Base-by-base conservation (phyloP, 2,329 filamentous ascomycete species). In the Dactylellina leptospora region DNA sequence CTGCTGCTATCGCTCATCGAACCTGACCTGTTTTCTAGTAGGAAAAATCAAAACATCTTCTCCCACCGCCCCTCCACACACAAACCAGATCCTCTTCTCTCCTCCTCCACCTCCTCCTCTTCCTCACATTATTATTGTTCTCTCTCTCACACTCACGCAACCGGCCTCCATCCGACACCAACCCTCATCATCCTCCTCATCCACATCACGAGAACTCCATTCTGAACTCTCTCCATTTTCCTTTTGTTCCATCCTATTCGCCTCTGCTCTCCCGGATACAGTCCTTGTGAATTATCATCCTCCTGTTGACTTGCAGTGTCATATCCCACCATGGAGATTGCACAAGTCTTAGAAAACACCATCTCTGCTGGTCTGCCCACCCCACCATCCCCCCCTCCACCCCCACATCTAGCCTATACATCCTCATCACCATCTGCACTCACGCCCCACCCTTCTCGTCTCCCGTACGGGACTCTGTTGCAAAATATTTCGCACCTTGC, bases 281-380 rank as follows among this genome's bases (percentile, higher is more conserved):
- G 40, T 75, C 75, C 77, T 48, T 51, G 40, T 45, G 44, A 75
- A 77, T 78, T 79, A 78, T 78, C 59, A 42, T 58, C 66, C 45
- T 62, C 64, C 68, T 72, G 68, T 72, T 59, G 59, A 72, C 59
- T 54, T 72, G 42, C 44, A 51, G 60, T 62, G 48, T 79, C 81
- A 84, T 71, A 55, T 56, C 11, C 79, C 81, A 92, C 87, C 84
- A 93, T 96, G 90, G 92, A 97, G 84, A 96, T 97, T 85, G 96
- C 93, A 85, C 90, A 92, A 84, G 93, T 99, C 84, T 90, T 99
- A 85, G 88, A 92, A 83, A 93, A 93, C 85, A 97, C 95, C 82
- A 88, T 97, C 83, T 96, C 93, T 80, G 86, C 93, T 80, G 93
- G 95, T 97, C 84, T 81, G 90, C 78, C 63, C 53, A 28, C 82